phyloP scores from a whole-genome alignment of 371 early-diverging fungal genomes.

The Mucor racemosus region DNA sequence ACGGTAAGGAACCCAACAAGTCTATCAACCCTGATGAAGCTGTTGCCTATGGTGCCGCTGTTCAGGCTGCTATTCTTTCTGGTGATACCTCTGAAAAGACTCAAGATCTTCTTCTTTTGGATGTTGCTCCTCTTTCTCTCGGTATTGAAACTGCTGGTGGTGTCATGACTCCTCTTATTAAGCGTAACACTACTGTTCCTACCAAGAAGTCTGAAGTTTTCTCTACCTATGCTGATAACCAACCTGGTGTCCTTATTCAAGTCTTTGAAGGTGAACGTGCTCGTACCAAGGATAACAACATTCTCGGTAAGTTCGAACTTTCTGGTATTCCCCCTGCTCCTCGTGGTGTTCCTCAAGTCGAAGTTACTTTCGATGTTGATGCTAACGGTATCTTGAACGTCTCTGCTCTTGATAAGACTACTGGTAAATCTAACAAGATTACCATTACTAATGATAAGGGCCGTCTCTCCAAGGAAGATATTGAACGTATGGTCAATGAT shows the following conservation, averaged over 20 bases:
- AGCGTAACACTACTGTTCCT: slow-evolving; percentile 92
- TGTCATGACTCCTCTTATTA: slow-evolving; percentile 76
- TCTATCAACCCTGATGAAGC: slow-evolving; percentile 97
- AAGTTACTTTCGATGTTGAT: slow-evolving; percentile 94
- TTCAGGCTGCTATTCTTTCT: slow-evolving; percentile 90
- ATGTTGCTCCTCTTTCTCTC: slow-evolving; percentile 90
- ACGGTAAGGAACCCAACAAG: slow-evolving; percentile 95
- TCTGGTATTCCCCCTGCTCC: slow-evolving; percentile 90
- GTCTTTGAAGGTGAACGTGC: slow-evolving; percentile 95
- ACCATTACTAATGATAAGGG: slow-evolving; percentile 94
- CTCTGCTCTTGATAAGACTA: slow-evolving; percentile 89
- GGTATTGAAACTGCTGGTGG: slow-evolving; percentile 97
- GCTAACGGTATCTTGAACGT: slow-evolving; percentile 96
- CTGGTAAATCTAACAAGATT: slow-evolving; percentile 82
- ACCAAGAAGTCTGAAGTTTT: slow-evolving; percentile 84
- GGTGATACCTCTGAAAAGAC: slow-evolving; percentile 76
- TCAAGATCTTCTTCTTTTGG: slow-evolving; percentile 81
- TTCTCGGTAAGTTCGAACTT: slow-evolving; percentile 91
- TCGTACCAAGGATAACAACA: slow-evolving; percentile 91
- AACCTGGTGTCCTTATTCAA: slow-evolving; percentile 89
- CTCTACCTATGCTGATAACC: slow-evolving; percentile 54
- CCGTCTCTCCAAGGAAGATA: slow-evolving; percentile 88
- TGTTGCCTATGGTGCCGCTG: slow-evolving; percentile 98
- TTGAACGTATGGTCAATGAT: slow-evolving; percentile 89
- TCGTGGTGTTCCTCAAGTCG: slow-evolving; percentile 91